Base-by-base conservation (phyloP, 2,329 filamentous ascomycete species). In the Fusarium gaditjirri region DNA sequence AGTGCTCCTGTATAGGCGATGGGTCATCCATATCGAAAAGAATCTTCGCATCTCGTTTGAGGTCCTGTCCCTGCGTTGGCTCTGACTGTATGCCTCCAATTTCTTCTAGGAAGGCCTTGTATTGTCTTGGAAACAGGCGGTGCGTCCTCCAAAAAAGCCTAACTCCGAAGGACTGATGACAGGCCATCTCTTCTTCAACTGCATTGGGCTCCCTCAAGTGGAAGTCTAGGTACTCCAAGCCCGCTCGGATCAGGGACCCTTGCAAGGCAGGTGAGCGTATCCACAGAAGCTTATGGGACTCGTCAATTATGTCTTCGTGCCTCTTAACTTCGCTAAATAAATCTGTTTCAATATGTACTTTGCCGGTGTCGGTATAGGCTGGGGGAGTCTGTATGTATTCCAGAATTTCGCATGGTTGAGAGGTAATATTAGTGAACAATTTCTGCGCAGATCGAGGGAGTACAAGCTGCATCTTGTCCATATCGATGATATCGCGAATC, bases 321-420 rank as follows among this genome's bases (percentile, higher is more conserved):
- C 63, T 65, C 11, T 69, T 71, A 2, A 71, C 53, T 29, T 71
- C 63, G 7, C 17, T 13, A 9, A 72, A 72, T 16, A 71, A 21
- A 23, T 65, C 53, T 8, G 27, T 42, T 11, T 72, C 35, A 5
- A 72, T 60, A 4, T 8, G 25, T 12, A 36, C 2, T 29, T 44
- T 54, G 2, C 53, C 61, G 0, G 38, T 13, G 8, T 69, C 68
- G 5, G 49, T 42, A 16, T 71, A 71, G 23, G 69, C 53, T 4
- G 69, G 69, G 2, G 68, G 69, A 2, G 33, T 69, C 17, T 71
- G 29, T 3, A 71, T n/a, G 25, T 71, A 71, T 8, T 65, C 59
- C 16, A 71, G 29, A 8, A 72, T 72, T 2, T 71, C 69, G 16
- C 27, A 56, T 13, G 63, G 63, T 39, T 71, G 68, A 2, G 43